Percentiles rank a stretch among this genome's conserved stretches.
These are phyloP conservation scores for Ajuga chamaepitys DNA, from an alignment of 257 asterid species.

Conservation along the genomic window DNA sequence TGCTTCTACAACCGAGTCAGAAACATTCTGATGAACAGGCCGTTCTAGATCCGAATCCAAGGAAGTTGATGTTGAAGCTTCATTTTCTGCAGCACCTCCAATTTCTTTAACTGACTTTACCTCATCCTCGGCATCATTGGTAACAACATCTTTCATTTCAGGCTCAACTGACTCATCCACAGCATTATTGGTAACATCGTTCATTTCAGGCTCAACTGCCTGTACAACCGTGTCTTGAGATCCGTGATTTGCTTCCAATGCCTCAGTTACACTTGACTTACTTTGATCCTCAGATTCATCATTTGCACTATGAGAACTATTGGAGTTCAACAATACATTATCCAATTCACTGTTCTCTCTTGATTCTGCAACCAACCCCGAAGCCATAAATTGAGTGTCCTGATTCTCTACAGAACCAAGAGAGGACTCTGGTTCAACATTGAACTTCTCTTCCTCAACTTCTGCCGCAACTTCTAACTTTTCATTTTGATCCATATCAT, in stretches of 20 bases:
- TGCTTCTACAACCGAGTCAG: constrained; percentile 17
- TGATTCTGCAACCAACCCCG: constrained; percentile 11
- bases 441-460: constrained; percentile 10
- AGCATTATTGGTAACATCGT: constrained; percentile 8
- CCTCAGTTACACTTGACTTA: constrained; percentile 12
- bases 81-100: constrained; percentile 10
- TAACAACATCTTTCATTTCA: constrained; percentile 12
- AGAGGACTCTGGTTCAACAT: constrained; percentile 17
- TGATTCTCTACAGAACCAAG: constrained; percentile 17
- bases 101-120: constrained; percentile 11
- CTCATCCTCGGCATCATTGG: constrained; percentile 11
- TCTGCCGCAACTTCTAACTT: constrained; percentile 8
- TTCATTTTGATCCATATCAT: constrained; percentile 20
- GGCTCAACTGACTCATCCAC: constrained; percentile 16
- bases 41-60: constrained; percentile 12
- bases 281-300: constrained; percentile 12
- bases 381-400: constrained; percentile 17
- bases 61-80: constrained; percentile 15
- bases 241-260: constrained; percentile 8
- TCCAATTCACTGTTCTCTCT: constrained; percentile 12
- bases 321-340: background rate
- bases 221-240: constrained; percentile 15
- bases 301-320: background rate
- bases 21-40: constrained; percentile 15
- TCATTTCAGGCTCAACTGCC: constrained; percentile 14